Evolutionary conservation across 1,139 yeast species (phyloP).

Genomic region (Lodderomyces oxycetoniae): DNA sequence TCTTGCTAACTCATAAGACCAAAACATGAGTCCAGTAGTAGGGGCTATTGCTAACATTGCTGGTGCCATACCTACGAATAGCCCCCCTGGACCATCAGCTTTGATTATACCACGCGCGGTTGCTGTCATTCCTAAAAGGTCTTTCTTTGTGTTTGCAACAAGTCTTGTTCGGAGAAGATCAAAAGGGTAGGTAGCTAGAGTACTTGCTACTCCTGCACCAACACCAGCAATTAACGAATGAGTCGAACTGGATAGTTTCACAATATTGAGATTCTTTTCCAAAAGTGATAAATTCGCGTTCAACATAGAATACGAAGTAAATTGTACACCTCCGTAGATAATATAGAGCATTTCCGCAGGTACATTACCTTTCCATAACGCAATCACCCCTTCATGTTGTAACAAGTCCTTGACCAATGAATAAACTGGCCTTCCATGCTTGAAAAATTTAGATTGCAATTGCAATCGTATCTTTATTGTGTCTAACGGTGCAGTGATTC

Average conservation of each 20-base stretch:
- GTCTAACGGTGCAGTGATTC: conserved; percentile 84
- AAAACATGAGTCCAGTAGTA: conserved; percentile 65
- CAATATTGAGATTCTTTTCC: conserved; percentile 21
- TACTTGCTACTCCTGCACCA: conserved; percentile 71
- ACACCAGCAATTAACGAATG: conserved; percentile 68
- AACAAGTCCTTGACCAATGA: conserved; percentile 18
- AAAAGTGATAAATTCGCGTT: conserved; percentile 37
- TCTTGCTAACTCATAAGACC: conserved; percentile 53
- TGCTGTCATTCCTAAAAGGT: conserved; percentile 43
- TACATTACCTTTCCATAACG: conserved; percentile 92
- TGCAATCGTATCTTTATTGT: conserved; percentile 84
- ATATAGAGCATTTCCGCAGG: conserved; percentile 89
- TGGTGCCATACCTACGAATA: conserved; percentile 60
- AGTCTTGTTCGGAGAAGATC: conserved; percentile 81
- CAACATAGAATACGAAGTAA: conserved; percentile 60
- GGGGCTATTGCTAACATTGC: conserved; percentile 62
- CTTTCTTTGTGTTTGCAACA: conserved; percentile 50
- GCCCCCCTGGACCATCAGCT: conserved; percentile 52
- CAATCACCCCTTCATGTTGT: conserved; percentile 36
- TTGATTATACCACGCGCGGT: conserved; percentile 41
- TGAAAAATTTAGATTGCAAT: conserved; percentile 27
- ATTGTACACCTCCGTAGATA: conserved; percentile 80
- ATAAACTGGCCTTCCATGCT: conserved; percentile 13
- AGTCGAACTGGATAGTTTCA: conserved; percentile 29
- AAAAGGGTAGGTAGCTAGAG: conserved; percentile 76